Base-by-base conservation (phyloP, 129 eudicot genomes). In the Pseudognaphalium luteoalbum region DNA sequence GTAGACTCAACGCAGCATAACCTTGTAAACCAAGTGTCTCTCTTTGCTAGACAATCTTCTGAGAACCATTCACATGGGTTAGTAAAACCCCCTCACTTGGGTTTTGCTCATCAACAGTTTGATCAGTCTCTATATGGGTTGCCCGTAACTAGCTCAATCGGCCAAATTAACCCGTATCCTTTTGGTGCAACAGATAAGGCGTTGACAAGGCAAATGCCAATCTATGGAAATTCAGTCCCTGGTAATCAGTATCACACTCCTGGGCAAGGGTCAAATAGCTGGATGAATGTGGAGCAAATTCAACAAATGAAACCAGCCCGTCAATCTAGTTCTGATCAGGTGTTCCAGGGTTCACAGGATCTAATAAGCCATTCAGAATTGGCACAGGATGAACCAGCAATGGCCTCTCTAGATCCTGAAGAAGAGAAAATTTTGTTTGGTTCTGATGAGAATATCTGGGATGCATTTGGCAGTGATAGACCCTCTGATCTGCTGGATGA, bases 381-480 rank as follows among this genome's bases (percentile, higher is more conserved):
- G 60, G 32, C 71, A 14, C 82, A 81, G 37, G 90, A 87, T 42
- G 82, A 81, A 63, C 57, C 83, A 54, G 75, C 54, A 10, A 66
- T 32, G 57, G 87, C 74, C 80, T 79, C 85, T 25, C 76, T 93
- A 42, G 97, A 93, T 82, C 98, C 97, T 0, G 84, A 91, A 12
- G 98, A 93, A 75, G 92, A 90, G 76, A 87, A 91, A 84, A 88
- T 93, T 72, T 76, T 93, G 83, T 93, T 85, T 81, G 98, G 97
- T 56, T 85, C 89, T 42, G 98, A 93, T 65, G 97, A 88, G 73
- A 90, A 85, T 72, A 83, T 88, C 44, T 93, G 96, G 96, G 91
- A 87, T 71, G 96, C 95, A 54, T 92, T 92, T 83, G 96, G 96
- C n/a, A 81, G 72, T 75, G 71, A 76, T 78, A 75, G 85, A 56